Evolutionary conservation across 306 rosid genomes (phyloP).

Genomic region (Cicer judaicum): DNA sequence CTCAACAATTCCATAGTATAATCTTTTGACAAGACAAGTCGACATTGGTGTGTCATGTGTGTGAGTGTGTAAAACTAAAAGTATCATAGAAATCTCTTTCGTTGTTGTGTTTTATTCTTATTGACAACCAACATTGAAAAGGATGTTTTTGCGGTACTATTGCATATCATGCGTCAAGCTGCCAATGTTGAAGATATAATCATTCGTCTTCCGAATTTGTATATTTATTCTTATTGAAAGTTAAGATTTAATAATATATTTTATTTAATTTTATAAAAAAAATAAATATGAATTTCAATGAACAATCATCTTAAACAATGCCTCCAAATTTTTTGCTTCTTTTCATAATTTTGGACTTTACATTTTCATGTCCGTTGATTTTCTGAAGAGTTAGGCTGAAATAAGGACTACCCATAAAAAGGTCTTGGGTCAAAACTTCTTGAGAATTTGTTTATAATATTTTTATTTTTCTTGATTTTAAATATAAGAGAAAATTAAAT

Average conservation of each 20-base stretch:
- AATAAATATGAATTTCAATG: too few relatives aligned
- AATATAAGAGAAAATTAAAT: too few relatives aligned
- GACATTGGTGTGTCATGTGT: not conserved
- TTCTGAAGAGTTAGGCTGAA: constrained; percentile 23
- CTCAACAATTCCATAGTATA: not conserved
- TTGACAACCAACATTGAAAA: constrained; percentile 20
- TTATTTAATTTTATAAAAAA: too few relatives aligned
- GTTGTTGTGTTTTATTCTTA: not conserved
- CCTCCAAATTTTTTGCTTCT: constrained; percentile 13
- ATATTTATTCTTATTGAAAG: too few relatives aligned
- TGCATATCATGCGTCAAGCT: constrained; percentile 32
- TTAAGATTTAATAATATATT: too few relatives aligned
- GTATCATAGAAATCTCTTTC: not conserved
- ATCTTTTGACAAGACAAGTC: not conserved
- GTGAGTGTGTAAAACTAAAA: too few relatives aligned
- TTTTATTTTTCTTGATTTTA: not conserved
- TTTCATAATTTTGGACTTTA: constrained; percentile 1
- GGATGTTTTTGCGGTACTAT: constrained; percentile 32
- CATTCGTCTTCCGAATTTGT: too few relatives aligned
- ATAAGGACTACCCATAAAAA: constrained; percentile 8
- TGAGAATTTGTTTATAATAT: not conserved
- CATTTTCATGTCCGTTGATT: constrained; percentile 36
- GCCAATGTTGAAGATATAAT: not conserved
- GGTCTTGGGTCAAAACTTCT: not conserved
- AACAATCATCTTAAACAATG: constrained; percentile 6